Percentiles rank a stretch among this genome's conserved stretches.
Evolutionary conservation across 805 yeast genomes (phyloP).

Genomic region (Nakazawaea anatomiae): DNA sequence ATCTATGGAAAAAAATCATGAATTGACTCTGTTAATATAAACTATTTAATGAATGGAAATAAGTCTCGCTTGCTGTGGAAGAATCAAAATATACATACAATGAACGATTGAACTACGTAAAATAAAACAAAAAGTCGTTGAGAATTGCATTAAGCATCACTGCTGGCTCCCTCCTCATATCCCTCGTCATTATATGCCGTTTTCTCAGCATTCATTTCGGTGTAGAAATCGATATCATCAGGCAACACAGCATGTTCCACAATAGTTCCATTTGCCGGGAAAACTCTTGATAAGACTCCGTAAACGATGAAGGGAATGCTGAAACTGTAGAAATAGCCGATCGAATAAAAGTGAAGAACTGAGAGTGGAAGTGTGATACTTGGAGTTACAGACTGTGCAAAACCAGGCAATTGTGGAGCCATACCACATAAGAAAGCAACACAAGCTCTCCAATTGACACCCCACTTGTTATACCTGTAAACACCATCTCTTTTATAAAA

Average conservation of each 20-base stretch:
- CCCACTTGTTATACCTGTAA: conserved; percentile 58
- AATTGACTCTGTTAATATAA: too few relatives aligned
- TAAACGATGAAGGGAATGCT: conserved; percentile 21
- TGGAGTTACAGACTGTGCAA: conserved; percentile 35
- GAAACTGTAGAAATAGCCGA: conserved; percentile 26
- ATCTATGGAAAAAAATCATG: too few relatives aligned
- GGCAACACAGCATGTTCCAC: conserved; percentile 2
- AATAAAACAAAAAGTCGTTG: not conserved
- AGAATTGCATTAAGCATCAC: not conserved
- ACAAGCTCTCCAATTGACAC: conserved; percentile 81
- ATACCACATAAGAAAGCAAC: conserved; percentile 77
- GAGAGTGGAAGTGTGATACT: conserved; percentile 16
- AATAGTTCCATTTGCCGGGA: conserved; percentile 18
- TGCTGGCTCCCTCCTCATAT: not conserved
- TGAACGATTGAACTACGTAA: not conserved
- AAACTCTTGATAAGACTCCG: conserved; percentile 14
- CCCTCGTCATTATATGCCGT: conserved; percentile 2
- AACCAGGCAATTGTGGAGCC: conserved; percentile 80
- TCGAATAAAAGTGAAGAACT: conserved; percentile 22
- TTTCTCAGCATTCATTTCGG: conserved; percentile 1
- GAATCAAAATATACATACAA: not conserved
- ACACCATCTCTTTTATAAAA: conserved; percentile 44
- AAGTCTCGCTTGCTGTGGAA: not conserved
- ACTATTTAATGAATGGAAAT: too few relatives aligned
- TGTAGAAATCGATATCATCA: conserved; percentile 3